These are phyloP conservation scores for Nevesoporus exiguus DNA, from an alignment of 768 basidiomycete genomes.

Conservation along the genomic window DNA sequence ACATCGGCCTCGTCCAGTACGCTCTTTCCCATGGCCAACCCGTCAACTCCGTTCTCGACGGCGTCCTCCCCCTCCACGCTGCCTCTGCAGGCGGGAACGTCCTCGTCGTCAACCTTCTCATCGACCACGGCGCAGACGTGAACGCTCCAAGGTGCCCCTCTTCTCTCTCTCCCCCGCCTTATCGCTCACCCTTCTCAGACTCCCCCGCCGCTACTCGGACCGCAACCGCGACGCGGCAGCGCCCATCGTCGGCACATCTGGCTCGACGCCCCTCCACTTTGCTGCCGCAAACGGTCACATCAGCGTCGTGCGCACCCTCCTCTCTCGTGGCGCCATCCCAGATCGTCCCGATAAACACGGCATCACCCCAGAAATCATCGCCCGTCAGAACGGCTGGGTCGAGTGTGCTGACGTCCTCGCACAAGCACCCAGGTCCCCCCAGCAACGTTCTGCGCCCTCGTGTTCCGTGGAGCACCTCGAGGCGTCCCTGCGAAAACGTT, in stretches of 20 bases:
- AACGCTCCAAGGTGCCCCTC: conserved; percentile 81
- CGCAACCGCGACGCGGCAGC: conserved; percentile 60
- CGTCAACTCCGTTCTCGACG: conserved; percentile 92
- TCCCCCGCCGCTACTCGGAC: conserved; percentile 74
- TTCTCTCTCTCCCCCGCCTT: conserved; percentile 6
- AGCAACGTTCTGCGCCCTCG: conserved; percentile 20
- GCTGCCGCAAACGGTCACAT: conserved; percentile 94
- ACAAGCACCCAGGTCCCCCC: conserved; percentile 39
- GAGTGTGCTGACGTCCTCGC: conserved; percentile 72
- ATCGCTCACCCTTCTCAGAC: conserved; percentile 37
- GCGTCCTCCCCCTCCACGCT: conserved; percentile 94
- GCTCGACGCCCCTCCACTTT: conserved; percentile 94
- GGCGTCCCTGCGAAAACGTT: conserved; percentile 38
- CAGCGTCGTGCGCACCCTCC: conserved; percentile 69
- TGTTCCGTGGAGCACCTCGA: conserved; percentile 32
- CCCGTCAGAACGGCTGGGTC: conserved; percentile 74
- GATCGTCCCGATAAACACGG: conserved; percentile 88
- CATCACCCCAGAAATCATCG: conserved; percentile 80
- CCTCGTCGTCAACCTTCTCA: conserved; percentile 80
- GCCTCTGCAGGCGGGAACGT: conserved; percentile 90
- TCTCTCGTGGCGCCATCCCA: conserved; percentile 81
- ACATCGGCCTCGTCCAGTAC: conserved; percentile 89
- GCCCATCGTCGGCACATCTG: conserved; percentile 78
- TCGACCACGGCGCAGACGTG: conserved; percentile 96
- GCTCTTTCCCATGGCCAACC: conserved; percentile 94